A percentile compares a stretch with the other conserved stretches of the same genome.
Evolutionary conservation across 345 rosid species (phyloP).

Genomic region (Kandelia obovata): DNA sequence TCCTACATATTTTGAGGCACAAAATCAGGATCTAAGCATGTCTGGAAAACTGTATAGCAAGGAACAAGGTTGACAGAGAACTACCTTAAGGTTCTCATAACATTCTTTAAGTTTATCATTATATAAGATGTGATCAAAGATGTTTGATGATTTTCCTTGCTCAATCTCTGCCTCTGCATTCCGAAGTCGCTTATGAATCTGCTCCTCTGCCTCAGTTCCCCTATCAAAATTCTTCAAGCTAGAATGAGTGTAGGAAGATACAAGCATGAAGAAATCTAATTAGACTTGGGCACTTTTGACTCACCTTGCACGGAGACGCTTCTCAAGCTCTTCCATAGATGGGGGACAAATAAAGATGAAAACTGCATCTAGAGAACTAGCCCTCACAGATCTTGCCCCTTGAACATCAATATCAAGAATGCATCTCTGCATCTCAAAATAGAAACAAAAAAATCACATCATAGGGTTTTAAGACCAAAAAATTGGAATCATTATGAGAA

Average conservation of each 20-base stretch:
- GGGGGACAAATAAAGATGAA: conserved; percentile 88
- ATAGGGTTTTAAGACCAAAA: neutral
- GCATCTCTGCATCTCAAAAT: conserved; percentile 56
- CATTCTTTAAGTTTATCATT: conserved; percentile 85
- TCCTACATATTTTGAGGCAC: conserved; percentile 14
- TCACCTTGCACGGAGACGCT: conserved; percentile 82
- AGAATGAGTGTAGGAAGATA: conserved; percentile 7
- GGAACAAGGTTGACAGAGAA: neutral
- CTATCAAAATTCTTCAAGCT: conserved; percentile 36
- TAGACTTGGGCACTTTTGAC: neutral
- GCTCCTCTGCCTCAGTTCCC: conserved; percentile 89
- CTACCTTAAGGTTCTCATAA: conserved; percentile 76
- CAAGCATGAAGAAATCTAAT: conserved; percentile 1
- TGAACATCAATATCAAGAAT: conserved; percentile 99
- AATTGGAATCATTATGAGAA: neutral
- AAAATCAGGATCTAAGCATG: conserved; percentile 11
- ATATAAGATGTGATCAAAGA: conserved; percentile 59
- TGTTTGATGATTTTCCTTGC: conserved; percentile 65
- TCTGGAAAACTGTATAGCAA: neutral
- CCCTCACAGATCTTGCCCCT: conserved; percentile 79
- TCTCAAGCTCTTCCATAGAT: conserved; percentile 78
- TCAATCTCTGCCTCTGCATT: conserved; percentile 78
- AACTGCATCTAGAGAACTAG: conserved; percentile 72
- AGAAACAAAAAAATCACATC: neutral
- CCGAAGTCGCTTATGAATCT: conserved; percentile 65